Conservation (phyloP, 768 basidiomycete species). For the Pleurotus pulmonarius region DNA sequence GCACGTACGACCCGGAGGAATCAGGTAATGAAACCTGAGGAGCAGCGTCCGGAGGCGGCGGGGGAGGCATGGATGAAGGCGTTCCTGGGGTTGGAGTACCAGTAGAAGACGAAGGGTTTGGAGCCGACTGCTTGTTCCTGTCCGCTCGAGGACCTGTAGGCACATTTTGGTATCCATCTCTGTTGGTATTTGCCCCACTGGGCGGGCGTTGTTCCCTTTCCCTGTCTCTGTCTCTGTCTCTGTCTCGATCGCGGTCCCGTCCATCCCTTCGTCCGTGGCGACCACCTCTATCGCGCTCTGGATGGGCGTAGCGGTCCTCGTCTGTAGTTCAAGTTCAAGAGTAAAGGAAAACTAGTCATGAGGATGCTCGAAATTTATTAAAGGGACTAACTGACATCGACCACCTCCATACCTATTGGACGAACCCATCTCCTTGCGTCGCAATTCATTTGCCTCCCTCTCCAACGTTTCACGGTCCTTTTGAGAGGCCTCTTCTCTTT, state of each 20-base stretch:
- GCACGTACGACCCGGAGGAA: slow-evolving; percentile 35
- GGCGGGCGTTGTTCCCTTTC: slow-evolving; percentile 30
- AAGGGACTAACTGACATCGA: slow-evolving; percentile 31
- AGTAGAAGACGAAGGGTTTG: slow-evolving; percentile 25
- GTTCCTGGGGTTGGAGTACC: slow-evolving; percentile 11
- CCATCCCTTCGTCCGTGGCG: slow-evolving; percentile 37
- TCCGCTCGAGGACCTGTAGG: slow-evolving; percentile 86
- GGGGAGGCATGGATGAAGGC: slow-evolving; percentile 47
- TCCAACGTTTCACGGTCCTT: slow-evolving; percentile 72
- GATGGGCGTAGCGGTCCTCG: slow-evolving; percentile 50
- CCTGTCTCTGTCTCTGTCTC: no score
- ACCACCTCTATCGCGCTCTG: slow-evolving; percentile 44
- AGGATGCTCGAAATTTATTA: slow-evolving; percentile 7
- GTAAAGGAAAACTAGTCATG: slow-evolving; percentile 11
- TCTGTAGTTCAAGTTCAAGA: slow-evolving; percentile 28
- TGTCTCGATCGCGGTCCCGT: slow-evolving; percentile 27
- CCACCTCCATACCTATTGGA: slow-evolving; percentile 34
- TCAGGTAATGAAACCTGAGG: slow-evolving; percentile 20
- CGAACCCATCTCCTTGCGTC: slow-evolving; percentile 46
- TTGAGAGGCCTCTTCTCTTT: slow-evolving; percentile 56
- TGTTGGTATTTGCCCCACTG: slow-evolving; percentile 23
- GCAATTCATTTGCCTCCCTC: slow-evolving; percentile 64
- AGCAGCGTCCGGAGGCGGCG: slow-evolving; percentile 25
- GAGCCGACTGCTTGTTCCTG: slow-evolving; percentile 40
- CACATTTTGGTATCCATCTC: slow-evolving; percentile 58